A percentile compares a stretch with the other conserved stretches of the same genome.
Evolutionary conservation across 202 grass and related monocot genomes (phyloP).

Genomic region (Dendrocalamus latiflorus): DNA sequence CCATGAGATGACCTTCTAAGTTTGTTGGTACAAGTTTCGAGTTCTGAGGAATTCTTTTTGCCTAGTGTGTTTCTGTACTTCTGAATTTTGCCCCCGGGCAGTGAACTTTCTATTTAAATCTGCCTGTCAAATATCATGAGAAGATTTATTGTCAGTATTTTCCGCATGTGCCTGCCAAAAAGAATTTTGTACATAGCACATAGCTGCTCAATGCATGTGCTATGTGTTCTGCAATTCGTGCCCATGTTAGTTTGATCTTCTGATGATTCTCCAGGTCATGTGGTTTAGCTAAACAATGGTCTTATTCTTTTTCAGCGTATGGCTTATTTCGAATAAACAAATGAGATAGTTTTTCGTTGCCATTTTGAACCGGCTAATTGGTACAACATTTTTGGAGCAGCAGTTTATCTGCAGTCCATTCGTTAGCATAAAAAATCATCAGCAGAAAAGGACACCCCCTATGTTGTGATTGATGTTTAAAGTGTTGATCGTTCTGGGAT

Average conservation of each 20-base stretch:
- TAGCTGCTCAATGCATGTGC: not conserved
- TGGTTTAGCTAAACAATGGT: not conserved
- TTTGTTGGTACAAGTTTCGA: not conserved
- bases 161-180: too few species aligned
- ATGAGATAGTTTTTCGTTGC: too few species aligned
- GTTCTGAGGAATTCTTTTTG: slow-evolving; percentile 29
- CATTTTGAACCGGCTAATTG: too few species aligned
- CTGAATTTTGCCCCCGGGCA: slow-evolving; percentile 36
- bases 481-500: not conserved
- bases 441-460: too few species aligned
- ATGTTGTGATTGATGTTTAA: not conserved
- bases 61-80: slow-evolving; percentile 32
- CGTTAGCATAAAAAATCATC: too few species aligned
- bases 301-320: too few species aligned
- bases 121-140: slow-evolving; percentile 37
- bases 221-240: not conserved
- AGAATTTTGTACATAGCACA: too few species aligned
- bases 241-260: not conserved
- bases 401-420: too few species aligned
- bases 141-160: slow-evolving; percentile 25
- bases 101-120: slow-evolving; percentile 20
- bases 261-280: not conserved
- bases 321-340: too few species aligned
- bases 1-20: slow-evolving; percentile 77
- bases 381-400: too few species aligned